Evolutionary conservation across 805 yeast genomes (phyloP).

Genomic region (Torulaspora maleeae): DNA sequence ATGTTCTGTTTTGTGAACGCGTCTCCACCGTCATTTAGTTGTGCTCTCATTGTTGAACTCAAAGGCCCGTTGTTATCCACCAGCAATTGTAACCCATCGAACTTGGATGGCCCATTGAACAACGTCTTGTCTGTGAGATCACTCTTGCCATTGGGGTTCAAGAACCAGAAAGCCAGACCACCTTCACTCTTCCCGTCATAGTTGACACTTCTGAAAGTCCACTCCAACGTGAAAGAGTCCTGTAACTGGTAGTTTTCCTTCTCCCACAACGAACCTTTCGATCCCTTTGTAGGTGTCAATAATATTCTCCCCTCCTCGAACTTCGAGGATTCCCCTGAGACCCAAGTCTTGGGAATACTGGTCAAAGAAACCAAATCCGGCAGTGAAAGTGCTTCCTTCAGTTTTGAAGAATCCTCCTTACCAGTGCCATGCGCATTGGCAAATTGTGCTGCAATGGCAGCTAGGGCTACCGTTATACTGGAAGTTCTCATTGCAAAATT

Average conservation of each 20-base stretch:
- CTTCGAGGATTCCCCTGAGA: conserved; percentile 36
- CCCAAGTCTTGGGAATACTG: conserved; percentile 37
- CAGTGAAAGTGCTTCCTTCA: conserved; percentile 35
- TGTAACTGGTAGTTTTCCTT: conserved; percentile 30
- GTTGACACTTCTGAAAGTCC: conserved; percentile 60
- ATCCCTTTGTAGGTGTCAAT: conserved; percentile 41
- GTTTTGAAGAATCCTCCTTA: conserved; percentile 11
- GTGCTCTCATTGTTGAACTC: conserved; percentile 53
- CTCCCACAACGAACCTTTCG: conserved; percentile 47
- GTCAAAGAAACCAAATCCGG: conserved; percentile 39
- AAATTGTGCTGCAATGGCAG: neutral
- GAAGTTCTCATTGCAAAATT: neutral
- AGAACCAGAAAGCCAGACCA: conserved; percentile 56
- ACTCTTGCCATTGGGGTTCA: conserved; percentile 19
- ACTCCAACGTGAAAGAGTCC: conserved; percentile 53
- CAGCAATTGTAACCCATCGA: conserved; percentile 60
- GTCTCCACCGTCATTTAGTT: conserved; percentile 53
- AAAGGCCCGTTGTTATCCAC: conserved; percentile 48
- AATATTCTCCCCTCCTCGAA: conserved; percentile 52
- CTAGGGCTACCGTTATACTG: neutral
- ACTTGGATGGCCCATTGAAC: conserved; percentile 54
- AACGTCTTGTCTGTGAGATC: conserved; percentile 33
- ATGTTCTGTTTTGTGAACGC: conserved; percentile 26
- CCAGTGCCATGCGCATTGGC: conserved; percentile 8
- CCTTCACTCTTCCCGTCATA: conserved; percentile 45